Conservation (phyloP, 1,284 basidiomycete species). For the Pseudozyma tsukubaensis region DNA sequence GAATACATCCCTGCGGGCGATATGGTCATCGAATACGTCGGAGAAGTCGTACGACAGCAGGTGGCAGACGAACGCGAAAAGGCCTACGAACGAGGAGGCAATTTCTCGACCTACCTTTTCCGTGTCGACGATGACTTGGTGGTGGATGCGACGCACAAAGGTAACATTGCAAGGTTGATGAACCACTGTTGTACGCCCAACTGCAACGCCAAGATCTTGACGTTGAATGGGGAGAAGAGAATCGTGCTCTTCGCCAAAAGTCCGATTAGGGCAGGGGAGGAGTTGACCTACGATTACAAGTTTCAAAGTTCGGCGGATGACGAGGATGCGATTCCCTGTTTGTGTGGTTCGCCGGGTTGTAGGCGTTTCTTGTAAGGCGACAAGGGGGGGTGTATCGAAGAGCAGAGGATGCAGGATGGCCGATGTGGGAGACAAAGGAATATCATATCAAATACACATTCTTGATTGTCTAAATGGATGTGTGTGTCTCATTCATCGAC, state of each 20-base stretch:
- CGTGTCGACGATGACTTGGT: constrained; percentile 71
- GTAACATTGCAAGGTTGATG: constrained; percentile 78
- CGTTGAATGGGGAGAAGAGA: constrained; percentile 96
- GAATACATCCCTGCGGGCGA: constrained; percentile 86
- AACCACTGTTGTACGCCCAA: constrained; percentile 94
- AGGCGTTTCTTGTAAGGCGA: constrained; percentile 54
- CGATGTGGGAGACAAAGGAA: no score
- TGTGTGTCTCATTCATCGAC: background rate
- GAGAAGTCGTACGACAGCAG: constrained; percentile 92
- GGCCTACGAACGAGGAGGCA: constrained; percentile 78
- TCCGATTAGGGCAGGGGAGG: constrained; percentile 81
- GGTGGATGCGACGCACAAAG: constrained; percentile 98
- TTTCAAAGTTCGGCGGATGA: constrained; percentile 66
- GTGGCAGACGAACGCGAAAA: constrained; percentile 98
- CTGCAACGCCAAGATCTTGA: constrained; percentile 97
- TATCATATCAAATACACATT: no score
- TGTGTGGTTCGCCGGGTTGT: constrained; percentile 70
- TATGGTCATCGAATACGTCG: constrained; percentile 99
- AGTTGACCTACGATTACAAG: constrained; percentile 69
- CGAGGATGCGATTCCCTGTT: constrained; percentile 69
- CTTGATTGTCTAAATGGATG: background rate
- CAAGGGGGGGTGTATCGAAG: background rate
- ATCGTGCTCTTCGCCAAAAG: constrained; percentile 97
- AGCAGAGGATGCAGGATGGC: background rate
- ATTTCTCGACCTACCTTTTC: constrained; percentile 68